Conservation (phyloP, 2,329 filamentous ascomycete species). For the Oidium heveae region DNA sequence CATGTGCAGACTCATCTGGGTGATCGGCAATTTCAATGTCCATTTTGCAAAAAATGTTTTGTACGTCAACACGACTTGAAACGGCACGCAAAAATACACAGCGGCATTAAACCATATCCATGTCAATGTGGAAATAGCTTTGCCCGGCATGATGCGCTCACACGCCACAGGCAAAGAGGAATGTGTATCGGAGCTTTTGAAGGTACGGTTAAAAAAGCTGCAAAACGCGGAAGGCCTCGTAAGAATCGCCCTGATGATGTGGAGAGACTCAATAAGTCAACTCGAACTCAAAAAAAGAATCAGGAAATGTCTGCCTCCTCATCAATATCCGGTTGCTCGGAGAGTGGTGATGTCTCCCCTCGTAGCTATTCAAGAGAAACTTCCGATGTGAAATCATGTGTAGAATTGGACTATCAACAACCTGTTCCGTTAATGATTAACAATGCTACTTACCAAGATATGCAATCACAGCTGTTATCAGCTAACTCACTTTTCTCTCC, state of each 20-base stretch:
- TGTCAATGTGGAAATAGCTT: slow-evolving; percentile 91
- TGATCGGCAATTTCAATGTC: slow-evolving; percentile 84
- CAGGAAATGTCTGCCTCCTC: slow-evolving; percentile 16
- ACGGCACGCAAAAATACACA: slow-evolving; percentile 92
- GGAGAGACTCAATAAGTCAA: slow-evolving; percentile 29
- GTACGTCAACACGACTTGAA: slow-evolving; percentile 94
- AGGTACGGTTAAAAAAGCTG: slow-evolving; percentile 41
- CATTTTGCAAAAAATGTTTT: slow-evolving; percentile 83
- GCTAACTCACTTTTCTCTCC: not conserved
- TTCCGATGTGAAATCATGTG: slow-evolving; percentile 15
- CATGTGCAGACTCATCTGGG: slow-evolving; percentile 96
- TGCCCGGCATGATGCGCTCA: slow-evolving; percentile 82
- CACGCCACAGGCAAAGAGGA: slow-evolving; percentile 75
- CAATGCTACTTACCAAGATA: slow-evolving; percentile 16
- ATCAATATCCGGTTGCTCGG: slow-evolving; percentile 30
- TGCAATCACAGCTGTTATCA: slow-evolving; percentile 8
- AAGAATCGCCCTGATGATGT: slow-evolving; percentile 30
- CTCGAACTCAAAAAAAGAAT: slow-evolving; percentile 29
- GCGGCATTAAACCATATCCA: slow-evolving; percentile 80
- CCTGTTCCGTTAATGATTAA: slow-evolving; percentile 12
- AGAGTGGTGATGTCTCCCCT: slow-evolving; percentile 30
- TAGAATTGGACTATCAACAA: slow-evolving; percentile 15
- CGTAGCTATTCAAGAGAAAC: slow-evolving; percentile 18
- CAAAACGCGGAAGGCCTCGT: slow-evolving; percentile 38
- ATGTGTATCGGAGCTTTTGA: slow-evolving; percentile 95